Evolutionary conservation across 768 basidiomycete species (phyloP).

Genomic region (Dacryopinax spathularia): DNA sequence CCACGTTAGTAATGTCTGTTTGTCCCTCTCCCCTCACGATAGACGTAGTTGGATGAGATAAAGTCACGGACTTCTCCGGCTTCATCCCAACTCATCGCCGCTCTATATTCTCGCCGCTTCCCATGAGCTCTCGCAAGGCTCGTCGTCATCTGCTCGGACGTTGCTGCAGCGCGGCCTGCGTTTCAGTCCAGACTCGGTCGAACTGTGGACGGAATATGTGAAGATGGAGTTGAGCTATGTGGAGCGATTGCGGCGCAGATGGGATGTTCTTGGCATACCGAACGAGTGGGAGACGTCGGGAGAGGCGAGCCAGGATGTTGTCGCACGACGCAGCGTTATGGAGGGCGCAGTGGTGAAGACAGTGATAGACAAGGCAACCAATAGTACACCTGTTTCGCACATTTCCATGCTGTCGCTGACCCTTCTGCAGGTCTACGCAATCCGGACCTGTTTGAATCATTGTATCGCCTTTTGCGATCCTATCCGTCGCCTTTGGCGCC

Average conservation of each 20-base stretch:
- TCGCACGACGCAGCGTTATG: constrained; percentile 53
- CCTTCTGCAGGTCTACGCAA: constrained; percentile 27
- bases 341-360: constrained; percentile 65
- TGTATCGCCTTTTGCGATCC: constrained; percentile 30
- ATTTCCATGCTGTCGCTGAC: constrained; percentile 11
- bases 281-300: constrained; percentile 21
- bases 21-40: too few relatives aligned
- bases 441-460: constrained; percentile 29
- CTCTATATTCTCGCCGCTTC: constrained; percentile 75
- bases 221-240: constrained; percentile 80
- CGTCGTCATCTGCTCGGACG: constrained; percentile 65
- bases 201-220: constrained; percentile 82
- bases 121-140: constrained; percentile 62
- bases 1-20: too few relatives aligned
- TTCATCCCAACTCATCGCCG: constrained; percentile 63
- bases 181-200: constrained; percentile 52
- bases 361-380: constrained; percentile 57
- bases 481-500: constrained; percentile 33
- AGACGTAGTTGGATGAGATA: neutral
- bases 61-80: constrained; percentile 54
- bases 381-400: constrained; percentile 37
- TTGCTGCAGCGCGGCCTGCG: constrained; percentile 76
- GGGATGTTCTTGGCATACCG: constrained; percentile 61
- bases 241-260: constrained; percentile 62
- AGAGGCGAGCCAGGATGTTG: constrained; percentile 35